phyloP scores from a whole-genome alignment of 352 stramenopile species.

The Globisporangium spiculum region DNA sequence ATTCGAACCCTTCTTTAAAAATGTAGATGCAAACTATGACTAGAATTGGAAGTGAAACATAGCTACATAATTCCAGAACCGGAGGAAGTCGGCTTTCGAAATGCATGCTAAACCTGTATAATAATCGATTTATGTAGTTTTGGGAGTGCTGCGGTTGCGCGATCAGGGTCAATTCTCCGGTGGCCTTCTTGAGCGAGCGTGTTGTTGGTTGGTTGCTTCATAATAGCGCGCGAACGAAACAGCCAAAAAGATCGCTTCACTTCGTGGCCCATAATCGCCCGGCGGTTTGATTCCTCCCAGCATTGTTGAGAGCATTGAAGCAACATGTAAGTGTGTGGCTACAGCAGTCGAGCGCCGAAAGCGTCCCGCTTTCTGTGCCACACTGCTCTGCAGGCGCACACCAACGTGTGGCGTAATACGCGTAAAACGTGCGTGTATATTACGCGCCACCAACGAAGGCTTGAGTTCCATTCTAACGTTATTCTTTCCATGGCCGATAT shows the following conservation, averaged over 20 bases:
- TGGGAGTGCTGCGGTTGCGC: not conserved
- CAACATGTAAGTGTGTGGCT: not conserved
- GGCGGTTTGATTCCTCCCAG: not conserved
- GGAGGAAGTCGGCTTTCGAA: not conserved
- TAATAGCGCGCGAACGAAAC: not conserved
- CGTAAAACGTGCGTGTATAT: too few species aligned
- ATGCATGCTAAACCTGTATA: not conserved
- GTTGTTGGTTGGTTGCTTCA: not conserved
- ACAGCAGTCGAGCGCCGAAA: too few species aligned
- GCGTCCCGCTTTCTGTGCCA: too few species aligned
- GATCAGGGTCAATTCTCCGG: not conserved
- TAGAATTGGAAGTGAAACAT: not conserved
- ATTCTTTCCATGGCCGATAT: too few species aligned
- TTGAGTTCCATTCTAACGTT: too few species aligned
- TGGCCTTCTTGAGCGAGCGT: not conserved
- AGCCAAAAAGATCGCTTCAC: not conserved
- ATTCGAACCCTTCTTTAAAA: not conserved
- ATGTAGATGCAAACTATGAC: not conserved
- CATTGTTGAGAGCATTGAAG: not conserved
- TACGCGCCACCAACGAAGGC: too few species aligned
- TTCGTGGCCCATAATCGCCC: not conserved
- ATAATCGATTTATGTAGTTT: not conserved
- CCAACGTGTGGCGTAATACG: too few species aligned
- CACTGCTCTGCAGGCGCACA: too few species aligned
- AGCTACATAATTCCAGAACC: not conserved